Evolutionary conservation across 495 filamentous ascomycete genomes (phyloP), one percentile per base, ranked within the genome.

Genomic region (Penicillium cataractarum): DNA sequence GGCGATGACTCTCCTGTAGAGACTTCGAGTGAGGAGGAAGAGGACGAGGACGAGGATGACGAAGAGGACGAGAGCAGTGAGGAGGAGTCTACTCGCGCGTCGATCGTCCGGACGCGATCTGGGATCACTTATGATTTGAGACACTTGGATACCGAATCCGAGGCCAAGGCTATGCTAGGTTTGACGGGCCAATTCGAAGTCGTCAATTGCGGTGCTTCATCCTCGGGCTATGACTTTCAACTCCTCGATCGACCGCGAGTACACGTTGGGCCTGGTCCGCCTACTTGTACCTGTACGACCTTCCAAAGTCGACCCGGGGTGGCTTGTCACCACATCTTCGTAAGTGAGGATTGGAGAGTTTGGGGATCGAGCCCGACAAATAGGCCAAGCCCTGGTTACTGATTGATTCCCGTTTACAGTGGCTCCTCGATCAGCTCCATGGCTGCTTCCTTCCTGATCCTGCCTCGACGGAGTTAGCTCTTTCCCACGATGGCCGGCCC

Each of bases 321-420:
- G 37, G 76, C 78, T 6, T 82, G 78, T 51, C 76, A 78, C 32
- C 80, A 82, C 61, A 79, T 82, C 39, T 81, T 80, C 66, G 80
- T 80, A 62, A 73, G 78, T 71, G 29, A 19, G 26, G 13, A 22
- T 70, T 62, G 21, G 17, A 12, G n/a, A 24, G 69, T 42, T 48
- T 8, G 3, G 1, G 24, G 13, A n/a, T 13, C 22, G 46, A 50
- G 6, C 26, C n/a, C 15, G 13, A 29, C 24, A 12, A 29, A 8
- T 29, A 27, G n/a, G 12, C 46, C 12, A 29, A 29, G 26, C 6
- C 46, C 24, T 21, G 6, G 46, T 35, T 33, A 22, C 33, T 42
- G 22, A 63, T 56, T 26, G 17, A 55, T 49, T 51, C 49, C 19
- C 42, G 49, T 42, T 7, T 53, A 9, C 57, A 82, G 78, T 81